Base-by-base conservation (phyloP, 345 rosid species). In the Eucalyptus leucophloia region DNA sequence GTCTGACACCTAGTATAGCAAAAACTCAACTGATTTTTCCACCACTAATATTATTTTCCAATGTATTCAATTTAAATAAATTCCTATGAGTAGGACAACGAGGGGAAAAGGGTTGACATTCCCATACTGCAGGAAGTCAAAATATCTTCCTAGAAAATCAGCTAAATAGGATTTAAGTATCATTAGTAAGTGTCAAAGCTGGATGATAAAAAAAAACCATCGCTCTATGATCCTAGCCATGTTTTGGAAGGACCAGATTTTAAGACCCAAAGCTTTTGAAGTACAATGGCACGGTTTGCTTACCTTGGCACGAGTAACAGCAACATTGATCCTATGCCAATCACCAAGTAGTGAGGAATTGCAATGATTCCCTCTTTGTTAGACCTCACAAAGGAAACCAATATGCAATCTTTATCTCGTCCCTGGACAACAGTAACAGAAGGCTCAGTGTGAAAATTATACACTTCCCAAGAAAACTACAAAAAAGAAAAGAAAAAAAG, bases 261-360 rank as follows among this genome's bases (percentile, higher is more conserved):
- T 60, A 50, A 88, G 21, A 51, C 51, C n/a, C 28, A 58, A 37
- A 23, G 56, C 34, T 32, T 56, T 86, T 30, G 30, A 58, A 32
- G 56, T 49, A 26, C 26, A 54, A 51, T 77, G 23, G 56, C 37
- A 28, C 1, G 44, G 26, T 65, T 21, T 50, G 65, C 90, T 51
- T 87, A 96, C 99, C 99, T 96, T 98, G 77, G 99, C 99, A 56
- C 99, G 94, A 6, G 99, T 96, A 72, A 98, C 89, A 87, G 99
- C 99, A 42, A 98, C 99, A 88, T 98, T 98, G 90, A 97, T 97
- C 93, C 99, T 93, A 90, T 96, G 99, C 99, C 99, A 98, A 90
- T 98, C 98, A 88, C 97, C 99, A 62, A 98, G 97, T 91, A 98
- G 91, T 60, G 99, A 96, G 51, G 98, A 93, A 60, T 90, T 92